A percentile compares a stretch with the other conserved stretches of the same genome.
phyloP scores from a whole-genome alignment of 495 filamentous ascomycete species.

The Letharia lupina region DNA sequence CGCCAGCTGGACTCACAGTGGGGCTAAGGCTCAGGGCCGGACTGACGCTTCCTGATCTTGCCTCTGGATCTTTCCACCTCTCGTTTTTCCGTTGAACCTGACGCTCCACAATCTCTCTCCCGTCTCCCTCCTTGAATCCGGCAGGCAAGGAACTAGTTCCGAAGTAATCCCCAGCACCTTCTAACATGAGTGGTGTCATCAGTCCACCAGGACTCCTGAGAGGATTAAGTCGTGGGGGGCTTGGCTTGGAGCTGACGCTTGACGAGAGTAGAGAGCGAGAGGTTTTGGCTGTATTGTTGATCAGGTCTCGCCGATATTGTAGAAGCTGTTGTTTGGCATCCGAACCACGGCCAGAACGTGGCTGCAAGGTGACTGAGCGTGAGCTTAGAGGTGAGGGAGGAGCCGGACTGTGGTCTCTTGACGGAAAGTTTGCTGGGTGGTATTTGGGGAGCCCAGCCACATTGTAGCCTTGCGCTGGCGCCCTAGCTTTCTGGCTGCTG shows the following conservation, averaged over 20 bases:
- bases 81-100: slow-evolving; percentile 37
- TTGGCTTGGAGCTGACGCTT: slow-evolving; percentile 31
- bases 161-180: slow-evolving; percentile 49
- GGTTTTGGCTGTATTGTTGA: slow-evolving; percentile 35
- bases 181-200: slow-evolving; percentile 67
- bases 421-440: slow-evolving; percentile 43
- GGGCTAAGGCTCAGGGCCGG: slow-evolving; percentile 21
- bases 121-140: slow-evolving; percentile 19
- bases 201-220: slow-evolving; percentile 62
- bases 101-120: slow-evolving; percentile 34
- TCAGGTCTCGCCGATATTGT: slow-evolving; percentile 55
- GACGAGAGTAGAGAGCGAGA: slow-evolving; percentile 12
- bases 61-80: slow-evolving; percentile 19
- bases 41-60: slow-evolving; percentile 18
- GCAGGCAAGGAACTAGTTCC: slow-evolving; percentile 26
- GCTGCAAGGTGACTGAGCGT: slow-evolving; percentile 13
- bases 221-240: slow-evolving; percentile 56
- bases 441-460: slow-evolving; percentile 40
- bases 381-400: slow-evolving; percentile 3
- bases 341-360: slow-evolving; percentile 21
- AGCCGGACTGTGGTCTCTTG: slow-evolving; percentile 11
- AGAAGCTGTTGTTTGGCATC: slow-evolving; percentile 44
- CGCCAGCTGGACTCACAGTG: slow-evolving; percentile 20
- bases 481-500: slow-evolving; percentile 5
- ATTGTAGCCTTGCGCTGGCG: slow-evolving; percentile 26